These are phyloP conservation scores for Trapa bicornis DNA, from an alignment of 345 rosid genomes.

Conservation along the genomic window DNA sequence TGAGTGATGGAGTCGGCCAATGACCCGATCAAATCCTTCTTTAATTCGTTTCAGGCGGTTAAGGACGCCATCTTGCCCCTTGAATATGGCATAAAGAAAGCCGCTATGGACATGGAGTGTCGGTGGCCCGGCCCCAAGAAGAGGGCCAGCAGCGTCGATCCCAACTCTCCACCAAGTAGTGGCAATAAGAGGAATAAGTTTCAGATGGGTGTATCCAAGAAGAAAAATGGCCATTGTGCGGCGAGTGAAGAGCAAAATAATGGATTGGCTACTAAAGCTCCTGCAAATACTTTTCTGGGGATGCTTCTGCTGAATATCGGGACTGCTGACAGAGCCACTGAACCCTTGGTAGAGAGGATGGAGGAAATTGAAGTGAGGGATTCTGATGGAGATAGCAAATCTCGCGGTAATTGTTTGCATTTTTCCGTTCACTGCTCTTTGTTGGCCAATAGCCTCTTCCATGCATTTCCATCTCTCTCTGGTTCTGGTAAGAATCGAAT, in stretches of 20 bases:
- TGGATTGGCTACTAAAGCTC: slow-evolving; percentile 43
- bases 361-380: slow-evolving; percentile 10
- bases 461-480: slow-evolving; percentile 53
- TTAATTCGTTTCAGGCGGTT: slow-evolving; percentile 61
- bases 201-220: slow-evolving; percentile 11
- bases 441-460: slow-evolving; percentile 57
- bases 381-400: slow-evolving; percentile 29
- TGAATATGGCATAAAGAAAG: slow-evolving; percentile 52
- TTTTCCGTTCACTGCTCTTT: slow-evolving; percentile 66
- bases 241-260: slow-evolving; percentile 44
- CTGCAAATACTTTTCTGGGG: slow-evolving; percentile 37
- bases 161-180: slow-evolving; percentile 19
- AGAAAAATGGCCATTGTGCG: slow-evolving; percentile 15
- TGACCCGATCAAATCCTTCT: slow-evolving; percentile 50
- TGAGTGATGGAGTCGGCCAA: slow-evolving; percentile 48
- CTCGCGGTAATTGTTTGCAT: slow-evolving; percentile 61
- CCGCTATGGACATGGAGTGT: slow-evolving; percentile 53
- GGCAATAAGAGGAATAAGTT: slow-evolving; percentile 22
- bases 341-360: slow-evolving; percentile 25
- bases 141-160: slow-evolving; percentile 22
- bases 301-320: slow-evolving; percentile 37
- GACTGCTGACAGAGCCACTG: slow-evolving; percentile 22
- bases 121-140: slow-evolving; percentile 33
- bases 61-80: slow-evolving; percentile 50
- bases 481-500: slow-evolving; percentile 38